Percentiles rank a stretch among this genome's conserved stretches.
These are phyloP conservation scores for Pyronema omphalodes DNA, from an alignment of 495 filamentous ascomycete species.

Conservation along the genomic window DNA sequence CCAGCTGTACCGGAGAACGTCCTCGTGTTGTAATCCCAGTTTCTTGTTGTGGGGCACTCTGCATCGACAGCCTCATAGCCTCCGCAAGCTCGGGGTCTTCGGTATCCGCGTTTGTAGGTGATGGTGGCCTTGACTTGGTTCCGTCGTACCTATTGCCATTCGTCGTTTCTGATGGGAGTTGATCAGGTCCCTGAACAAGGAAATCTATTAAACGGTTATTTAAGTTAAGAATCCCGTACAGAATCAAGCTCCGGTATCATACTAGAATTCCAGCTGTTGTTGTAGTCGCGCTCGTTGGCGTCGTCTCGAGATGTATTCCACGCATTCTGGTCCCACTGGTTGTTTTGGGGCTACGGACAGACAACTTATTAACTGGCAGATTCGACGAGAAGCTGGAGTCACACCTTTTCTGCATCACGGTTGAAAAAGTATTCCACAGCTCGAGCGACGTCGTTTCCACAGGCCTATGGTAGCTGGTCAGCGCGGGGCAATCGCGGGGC, in stretches of 20 bases:
- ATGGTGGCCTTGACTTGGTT: constrained; percentile 19
- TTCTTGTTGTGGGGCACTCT: constrained; percentile 36
- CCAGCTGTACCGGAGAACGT: constrained; percentile 13
- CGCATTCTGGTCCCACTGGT: constrained; percentile 10
- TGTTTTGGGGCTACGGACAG: background rate
- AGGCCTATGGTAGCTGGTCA: constrained; percentile 16
- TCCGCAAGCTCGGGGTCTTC: constrained; percentile 22
- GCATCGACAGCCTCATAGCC: constrained; percentile 37
- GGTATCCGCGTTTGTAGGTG: constrained; percentile 4
- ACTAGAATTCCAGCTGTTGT: constrained; percentile 1
- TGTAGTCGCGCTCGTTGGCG: background rate
- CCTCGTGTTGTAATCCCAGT: constrained; percentile 33
- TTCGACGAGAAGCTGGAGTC: background rate
- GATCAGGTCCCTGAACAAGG: constrained; percentile 18
- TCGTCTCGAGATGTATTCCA: constrained; percentile 16
- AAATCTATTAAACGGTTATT: constrained; percentile 12
- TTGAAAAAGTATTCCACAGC: constrained; percentile 21
- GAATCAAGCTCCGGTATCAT: background rate
- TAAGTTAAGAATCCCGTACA: background rate
- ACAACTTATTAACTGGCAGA: background rate
- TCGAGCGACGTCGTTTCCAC: constrained; percentile 16
- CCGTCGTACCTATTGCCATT: constrained; percentile 8
- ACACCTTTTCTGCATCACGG: constrained; percentile 1
- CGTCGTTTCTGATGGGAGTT: background rate
- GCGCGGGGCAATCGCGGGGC: constrained; percentile 7